phyloP scores from a whole-genome alignment of 2,329 filamentous ascomycete genomes.

The Ophiocordyceps camponoti-floridani region DNA sequence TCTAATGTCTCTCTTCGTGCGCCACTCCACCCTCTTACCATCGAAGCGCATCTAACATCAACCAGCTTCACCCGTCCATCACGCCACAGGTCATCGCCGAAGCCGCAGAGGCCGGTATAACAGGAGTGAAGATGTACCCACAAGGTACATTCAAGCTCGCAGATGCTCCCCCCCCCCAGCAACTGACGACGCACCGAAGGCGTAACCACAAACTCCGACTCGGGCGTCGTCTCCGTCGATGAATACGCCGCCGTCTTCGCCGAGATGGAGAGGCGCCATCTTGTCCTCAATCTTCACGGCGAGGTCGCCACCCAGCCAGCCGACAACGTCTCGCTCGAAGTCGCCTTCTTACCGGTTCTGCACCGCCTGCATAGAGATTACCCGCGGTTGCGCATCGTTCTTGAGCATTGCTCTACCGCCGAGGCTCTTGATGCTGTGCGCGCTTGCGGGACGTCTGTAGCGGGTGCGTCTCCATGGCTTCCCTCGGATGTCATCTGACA shows the following conservation, averaged over 20 bases:
- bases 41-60: too few relatives aligned
- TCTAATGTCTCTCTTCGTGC: slow-evolving; percentile 41
- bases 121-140: slow-evolving; percentile 56
- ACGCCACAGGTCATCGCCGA: slow-evolving; percentile 54
- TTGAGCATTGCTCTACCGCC: slow-evolving; percentile 79
- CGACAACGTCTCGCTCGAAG: slow-evolving; percentile 18
- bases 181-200: slow-evolving; percentile 13
- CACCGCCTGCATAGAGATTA: slow-evolving; percentile 55
- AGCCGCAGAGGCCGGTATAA: slow-evolving; percentile 54
- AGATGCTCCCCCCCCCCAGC: too few relatives aligned
- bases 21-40: neutral
- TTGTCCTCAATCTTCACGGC: slow-evolving; percentile 88
- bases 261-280: slow-evolving; percentile 71
- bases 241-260: slow-evolving; percentile 63
- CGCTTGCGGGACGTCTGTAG: slow-evolving; percentile 60
- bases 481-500: neutral
- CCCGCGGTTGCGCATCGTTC: slow-evolving; percentile 45
- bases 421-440: slow-evolving; percentile 65
- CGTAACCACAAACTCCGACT: slow-evolving; percentile 47
- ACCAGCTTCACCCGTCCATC: slow-evolving; percentile 34
- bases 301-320: slow-evolving; percentile 38
- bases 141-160: slow-evolving; percentile 10
- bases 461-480: slow-evolving; percentile 22
- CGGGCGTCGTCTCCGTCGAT: slow-evolving; percentile 52
- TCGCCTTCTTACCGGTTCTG: slow-evolving; percentile 63